phyloP scores from a whole-genome alignment of 2,329 filamentous ascomycete genomes.

The Fusarium praegraminearum region DNA sequence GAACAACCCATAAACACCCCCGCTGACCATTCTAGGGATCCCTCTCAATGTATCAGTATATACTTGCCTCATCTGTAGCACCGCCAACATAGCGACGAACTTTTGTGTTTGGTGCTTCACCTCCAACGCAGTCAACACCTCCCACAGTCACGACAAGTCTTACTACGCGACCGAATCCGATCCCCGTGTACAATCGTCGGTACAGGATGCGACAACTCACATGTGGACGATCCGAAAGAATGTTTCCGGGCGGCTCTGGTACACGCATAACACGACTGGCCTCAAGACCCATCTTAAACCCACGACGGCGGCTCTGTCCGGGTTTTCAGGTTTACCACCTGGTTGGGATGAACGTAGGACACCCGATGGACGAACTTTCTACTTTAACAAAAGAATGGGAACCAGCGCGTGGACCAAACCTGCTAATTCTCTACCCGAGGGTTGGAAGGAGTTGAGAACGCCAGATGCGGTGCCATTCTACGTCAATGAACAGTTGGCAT shows the following conservation, averaged over 20 bases:
- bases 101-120: constrained; percentile 50
- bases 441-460: constrained; percentile 46
- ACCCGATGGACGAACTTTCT: constrained; percentile 41
- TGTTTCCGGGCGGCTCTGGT: constrained; percentile 46
- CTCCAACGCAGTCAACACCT: constrained; percentile 37
- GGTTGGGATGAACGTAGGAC: constrained; percentile 47
- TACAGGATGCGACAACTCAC: constrained; percentile 32
- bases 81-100: constrained; percentile 25
- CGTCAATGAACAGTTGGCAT: constrained; percentile 43
- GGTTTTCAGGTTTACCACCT: constrained; percentile 29
- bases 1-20: fast-evolving
- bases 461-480: constrained; percentile 47
- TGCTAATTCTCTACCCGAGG: constrained; percentile 36
- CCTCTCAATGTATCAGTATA: constrained; percentile 45
- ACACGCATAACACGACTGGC: constrained; percentile 44
- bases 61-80: constrained; percentile 48
- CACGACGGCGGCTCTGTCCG: constrained; percentile 14
- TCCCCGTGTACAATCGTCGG: constrained; percentile 31
- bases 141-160: constrained; percentile 46
- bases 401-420: constrained; percentile 45
- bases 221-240: constrained; percentile 47
- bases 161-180: constrained; percentile 48
- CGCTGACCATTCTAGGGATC: constrained; percentile 23
- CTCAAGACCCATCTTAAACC: constrained; percentile 46
- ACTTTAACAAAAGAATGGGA: constrained; percentile 41